Evolutionary conservation across 164 flowering plant genomes (phyloP).

Genomic region (Malania oleifera): DNA sequence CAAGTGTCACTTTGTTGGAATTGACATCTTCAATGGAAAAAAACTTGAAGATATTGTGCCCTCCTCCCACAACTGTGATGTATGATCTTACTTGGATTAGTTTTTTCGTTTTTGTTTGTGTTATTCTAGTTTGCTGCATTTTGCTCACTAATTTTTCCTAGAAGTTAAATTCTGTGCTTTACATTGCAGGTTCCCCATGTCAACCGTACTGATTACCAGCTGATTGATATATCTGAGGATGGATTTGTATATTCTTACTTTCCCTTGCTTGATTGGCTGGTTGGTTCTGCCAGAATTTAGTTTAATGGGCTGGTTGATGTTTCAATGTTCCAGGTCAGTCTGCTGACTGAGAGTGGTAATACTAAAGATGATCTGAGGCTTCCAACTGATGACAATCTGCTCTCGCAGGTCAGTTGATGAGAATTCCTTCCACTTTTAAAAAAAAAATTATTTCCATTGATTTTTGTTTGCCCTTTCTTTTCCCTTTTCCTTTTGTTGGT

Average conservation of each 20-base stretch:
- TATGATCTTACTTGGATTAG: conserved; percentile 7
- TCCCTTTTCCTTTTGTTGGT: too few relatives aligned
- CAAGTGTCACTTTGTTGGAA: conserved; percentile 60
- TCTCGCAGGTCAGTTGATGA: conserved; percentile 34
- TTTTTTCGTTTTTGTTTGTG: not conserved
- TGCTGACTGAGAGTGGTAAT: conserved; percentile 53
- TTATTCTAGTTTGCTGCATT: not conserved
- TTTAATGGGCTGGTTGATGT: not conserved
- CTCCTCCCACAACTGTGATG: conserved; percentile 66
- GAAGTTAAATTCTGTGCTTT: too few relatives aligned
- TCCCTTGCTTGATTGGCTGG: not conserved
- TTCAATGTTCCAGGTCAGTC: conserved; percentile 37
- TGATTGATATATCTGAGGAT: conserved; percentile 62
- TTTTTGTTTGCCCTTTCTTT: too few relatives aligned
- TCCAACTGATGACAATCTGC: conserved; percentile 53
- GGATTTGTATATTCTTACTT: conserved; percentile 42
- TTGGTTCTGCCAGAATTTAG: not conserved
- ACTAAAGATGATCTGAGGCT: conserved; percentile 58
- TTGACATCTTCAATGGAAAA: conserved; percentile 50
- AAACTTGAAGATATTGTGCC: conserved; percentile 64
- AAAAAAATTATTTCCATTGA: too few relatives aligned
- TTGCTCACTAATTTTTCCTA: too few relatives aligned
- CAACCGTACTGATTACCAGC: conserved; percentile 57
- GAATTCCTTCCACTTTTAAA: not conserved
- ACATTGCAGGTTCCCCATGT: conserved; percentile 55